Evolutionary conservation across 352 stramenopile species (phyloP).

Genomic region (Discostella stelligera): DNA sequence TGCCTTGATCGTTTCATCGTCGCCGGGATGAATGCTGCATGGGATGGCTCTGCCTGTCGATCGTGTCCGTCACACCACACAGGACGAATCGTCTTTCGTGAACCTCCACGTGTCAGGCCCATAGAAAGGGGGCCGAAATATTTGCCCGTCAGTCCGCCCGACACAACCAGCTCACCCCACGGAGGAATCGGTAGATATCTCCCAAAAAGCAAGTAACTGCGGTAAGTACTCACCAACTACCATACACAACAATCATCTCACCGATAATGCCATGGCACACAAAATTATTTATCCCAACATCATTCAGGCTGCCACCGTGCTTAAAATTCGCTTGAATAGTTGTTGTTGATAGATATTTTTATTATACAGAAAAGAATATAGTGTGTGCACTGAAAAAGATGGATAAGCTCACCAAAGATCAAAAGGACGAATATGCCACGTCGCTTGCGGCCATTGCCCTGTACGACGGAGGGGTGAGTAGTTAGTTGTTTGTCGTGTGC

Average conservation of each 20-base stretch:
- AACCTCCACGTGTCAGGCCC: no score
- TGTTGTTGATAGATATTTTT: constrained; percentile 19
- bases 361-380: neutral
- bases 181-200: neutral
- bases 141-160: no score
- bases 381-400: constrained; percentile 64
- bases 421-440: constrained; percentile 83
- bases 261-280: no score
- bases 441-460: constrained; percentile 84
- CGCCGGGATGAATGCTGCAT: no score
- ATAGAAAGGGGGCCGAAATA: neutral
- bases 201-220: neutral
- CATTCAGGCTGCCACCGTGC: constrained; percentile 31
- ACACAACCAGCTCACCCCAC: no score
- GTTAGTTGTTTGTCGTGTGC: neutral
- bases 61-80: no score
- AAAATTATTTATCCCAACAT: constrained; percentile 16
- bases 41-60: no score
- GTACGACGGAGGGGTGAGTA: constrained; percentile 85
- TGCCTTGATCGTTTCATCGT: no score
- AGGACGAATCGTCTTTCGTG: no score
- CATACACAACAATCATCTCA: neutral
- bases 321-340: constrained; percentile 46
- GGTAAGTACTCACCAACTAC: neutral
- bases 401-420: constrained; percentile 76